Conservation (phyloP, 2,329 filamentous ascomycete species). For the Hirsutella minnesotensis region DNA sequence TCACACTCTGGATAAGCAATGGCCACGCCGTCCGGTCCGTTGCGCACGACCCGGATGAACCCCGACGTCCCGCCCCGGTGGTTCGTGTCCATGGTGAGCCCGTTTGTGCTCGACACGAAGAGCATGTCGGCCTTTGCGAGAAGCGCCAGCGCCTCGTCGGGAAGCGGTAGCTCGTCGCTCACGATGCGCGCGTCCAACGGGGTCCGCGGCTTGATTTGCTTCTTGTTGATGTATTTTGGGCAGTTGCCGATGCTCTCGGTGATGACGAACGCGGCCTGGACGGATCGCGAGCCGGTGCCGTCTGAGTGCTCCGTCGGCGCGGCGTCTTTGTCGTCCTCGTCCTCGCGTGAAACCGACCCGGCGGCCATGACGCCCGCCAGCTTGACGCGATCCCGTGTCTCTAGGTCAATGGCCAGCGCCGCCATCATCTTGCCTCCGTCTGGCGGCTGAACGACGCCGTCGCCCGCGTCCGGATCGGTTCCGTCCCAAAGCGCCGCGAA, state of each 20-base stretch:
- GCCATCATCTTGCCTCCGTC: slow-evolving; percentile 25
- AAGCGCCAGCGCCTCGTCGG: slow-evolving; percentile 42
- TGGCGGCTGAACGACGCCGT: slow-evolving; percentile 20
- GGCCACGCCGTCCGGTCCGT: slow-evolving; percentile 32
- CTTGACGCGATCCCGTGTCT: slow-evolving; percentile 56
- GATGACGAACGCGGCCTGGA: slow-evolving; percentile 54
- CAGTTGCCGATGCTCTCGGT: slow-evolving; percentile 71
- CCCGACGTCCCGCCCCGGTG: slow-evolving; percentile 64
- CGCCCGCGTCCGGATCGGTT: slow-evolving; percentile 27
- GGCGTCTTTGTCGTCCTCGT: slow-evolving; percentile 18
- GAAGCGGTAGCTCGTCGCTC: slow-evolving; percentile 31
- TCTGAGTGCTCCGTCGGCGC: slow-evolving; percentile 1
- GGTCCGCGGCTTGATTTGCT: slow-evolving; percentile 38
- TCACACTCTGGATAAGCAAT: slow-evolving; percentile 66
- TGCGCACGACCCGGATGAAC: slow-evolving; percentile 57
- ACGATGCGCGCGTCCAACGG: slow-evolving; percentile 20
- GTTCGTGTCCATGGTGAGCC: slow-evolving; percentile 70
- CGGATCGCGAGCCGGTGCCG: slow-evolving; percentile 17
- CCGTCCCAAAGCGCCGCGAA: slow-evolving; percentile 47
- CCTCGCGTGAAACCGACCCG: slow-evolving; percentile 28
- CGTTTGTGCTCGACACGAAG: slow-evolving; percentile 60
- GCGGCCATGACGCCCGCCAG: slow-evolving; percentile 58
- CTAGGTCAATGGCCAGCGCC: slow-evolving; percentile 42
- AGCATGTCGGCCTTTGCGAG: slow-evolving; percentile 59
- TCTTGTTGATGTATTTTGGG: slow-evolving; percentile 77